Base-by-base conservation (phyloP, 352 stramenopile genomes). In the Phytophthora multivora region DNA sequence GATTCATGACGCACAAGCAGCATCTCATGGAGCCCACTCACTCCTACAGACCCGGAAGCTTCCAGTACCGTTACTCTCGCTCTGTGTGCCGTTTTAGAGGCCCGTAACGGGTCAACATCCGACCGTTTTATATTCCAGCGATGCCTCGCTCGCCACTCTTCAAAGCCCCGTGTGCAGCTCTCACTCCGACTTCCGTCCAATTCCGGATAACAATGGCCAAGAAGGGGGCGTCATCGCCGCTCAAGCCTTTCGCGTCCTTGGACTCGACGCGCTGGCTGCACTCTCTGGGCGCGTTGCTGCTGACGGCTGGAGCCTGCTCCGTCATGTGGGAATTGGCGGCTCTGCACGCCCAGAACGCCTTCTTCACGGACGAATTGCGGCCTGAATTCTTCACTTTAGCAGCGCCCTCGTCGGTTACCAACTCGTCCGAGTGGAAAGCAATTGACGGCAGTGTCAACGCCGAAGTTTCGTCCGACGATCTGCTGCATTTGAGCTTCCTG, bases 401-500 rank as follows among this genome's bases (percentile, higher is more conserved):
- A 11, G 51, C 50, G 12, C 63, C 63, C 4, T 13, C 43, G 11
- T 66, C 42, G 5, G 56, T 66, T 5, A 33, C 46, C 42, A 54
- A 48, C 1, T 61, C 47, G 4, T 31, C 15, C 19, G 62, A 56
- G 28, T 71, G 56, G 55, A 43, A 48, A 15, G n/a, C 48, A 18
- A 62, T 71, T 13, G 62, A 71, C 35, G 53, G 35, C 46, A 54
- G 45, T 18, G 51, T 49, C 9, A 33, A 63, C 23, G 47, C 50
- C 16, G 51, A 72, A 21, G 25, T 71, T 4, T 48, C 66, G 30
- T 63, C 75, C 23, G 66, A 73, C 23, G 76, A 82, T 40, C 54
- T 74, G n/a, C 60, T 83, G 33, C 73, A 86, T 31, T 23, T 83
- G 59, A 73, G 50, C 10, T 47, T 47, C 51, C 25, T 86, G 46